These are phyloP conservation scores for Rhizophagus clarus DNA, from an alignment of 192 early-diverging fungal genomes.

Conservation along the genomic window DNA sequence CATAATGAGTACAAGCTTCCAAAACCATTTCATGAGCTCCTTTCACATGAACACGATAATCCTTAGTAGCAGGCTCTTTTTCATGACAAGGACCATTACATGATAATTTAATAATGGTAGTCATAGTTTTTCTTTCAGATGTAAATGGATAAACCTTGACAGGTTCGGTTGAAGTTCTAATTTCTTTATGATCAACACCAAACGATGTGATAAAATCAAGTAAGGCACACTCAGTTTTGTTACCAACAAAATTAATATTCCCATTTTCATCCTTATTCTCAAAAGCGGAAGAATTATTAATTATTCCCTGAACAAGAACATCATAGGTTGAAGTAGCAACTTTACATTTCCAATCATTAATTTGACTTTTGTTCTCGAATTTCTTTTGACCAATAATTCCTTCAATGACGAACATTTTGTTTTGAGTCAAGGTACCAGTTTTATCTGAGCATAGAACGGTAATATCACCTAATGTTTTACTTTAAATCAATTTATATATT, in stretches of 20 bases:
- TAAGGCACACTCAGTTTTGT: too few species aligned
- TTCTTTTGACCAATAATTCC: conserved; percentile 81
- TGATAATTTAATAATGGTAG: conserved; percentile 92
- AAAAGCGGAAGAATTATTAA: too few species aligned
- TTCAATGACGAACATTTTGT: conserved; percentile 93
- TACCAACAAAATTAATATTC: too few species aligned
- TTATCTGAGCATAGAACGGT: conserved; percentile 99
- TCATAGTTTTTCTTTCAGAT: conserved; percentile 65
- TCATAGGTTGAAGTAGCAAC: conserved; percentile 28
- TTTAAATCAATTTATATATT: too few species aligned
- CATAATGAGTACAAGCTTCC: conserved; percentile 36
- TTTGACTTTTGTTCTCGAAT: too few species aligned
- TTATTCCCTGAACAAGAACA: too few species aligned
- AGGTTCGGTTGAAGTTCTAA: too few species aligned
- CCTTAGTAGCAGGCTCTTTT: conserved; percentile 53
- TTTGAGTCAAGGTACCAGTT: conserved; percentile 97
- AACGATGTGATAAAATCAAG: too few species aligned
- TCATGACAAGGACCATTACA: conserved; percentile 85
- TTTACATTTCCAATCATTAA: conserved; percentile 42
- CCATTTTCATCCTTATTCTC: too few species aligned
- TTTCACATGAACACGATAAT: conserved; percentile 89
- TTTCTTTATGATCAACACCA: too few species aligned
- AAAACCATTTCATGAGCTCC: conserved; percentile 92
- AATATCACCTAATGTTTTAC: conserved; percentile 97
- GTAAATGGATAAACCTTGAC: too few species aligned